Evolutionary conservation across 2,329 filamentous ascomycete species (phyloP).

Genomic region (Trichoderma gracile): DNA sequence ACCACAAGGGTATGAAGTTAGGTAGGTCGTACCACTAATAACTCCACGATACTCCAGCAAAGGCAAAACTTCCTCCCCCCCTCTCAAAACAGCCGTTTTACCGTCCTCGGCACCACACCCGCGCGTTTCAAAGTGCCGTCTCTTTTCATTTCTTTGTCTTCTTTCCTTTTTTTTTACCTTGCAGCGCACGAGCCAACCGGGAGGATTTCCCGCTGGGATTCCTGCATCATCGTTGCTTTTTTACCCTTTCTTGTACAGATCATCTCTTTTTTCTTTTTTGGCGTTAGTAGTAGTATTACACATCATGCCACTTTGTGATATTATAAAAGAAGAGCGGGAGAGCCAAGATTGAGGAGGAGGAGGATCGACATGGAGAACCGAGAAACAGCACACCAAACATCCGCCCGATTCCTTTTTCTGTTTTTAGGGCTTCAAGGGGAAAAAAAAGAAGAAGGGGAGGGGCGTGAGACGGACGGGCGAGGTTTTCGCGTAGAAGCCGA

Average conservation of each 20-base stretch:
- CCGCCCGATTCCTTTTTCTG: too few relatives aligned
- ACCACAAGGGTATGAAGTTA: too few relatives aligned
- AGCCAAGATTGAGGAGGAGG: neutral
- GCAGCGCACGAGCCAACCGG: too few relatives aligned
- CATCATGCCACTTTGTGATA: too few relatives aligned
- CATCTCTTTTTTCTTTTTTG: too few relatives aligned
- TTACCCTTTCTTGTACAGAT: neutral
- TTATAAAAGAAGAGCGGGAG: too few relatives aligned
- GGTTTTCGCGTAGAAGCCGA: slow-evolving; percentile 19
- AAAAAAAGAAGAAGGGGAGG: too few relatives aligned
- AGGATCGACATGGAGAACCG: slow-evolving; percentile 13
- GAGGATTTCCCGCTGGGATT: too few relatives aligned
- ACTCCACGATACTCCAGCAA: neutral
- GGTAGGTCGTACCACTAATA: neutral
- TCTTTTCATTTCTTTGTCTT: neutral
- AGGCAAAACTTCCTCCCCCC: too few relatives aligned
- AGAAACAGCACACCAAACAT: too few relatives aligned
- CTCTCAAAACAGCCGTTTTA: neutral
- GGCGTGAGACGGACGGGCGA: too few relatives aligned
- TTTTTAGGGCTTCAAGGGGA: too few relatives aligned
- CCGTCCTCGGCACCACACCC: slow-evolving; percentile 7
- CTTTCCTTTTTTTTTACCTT: neutral
- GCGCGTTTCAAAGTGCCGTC: slow-evolving; percentile 19
- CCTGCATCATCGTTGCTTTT: neutral
- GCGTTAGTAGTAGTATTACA: neutral